Base-by-base conservation (phyloP, 176 grass and related monocot species). In the Carex littledalei region DNA sequence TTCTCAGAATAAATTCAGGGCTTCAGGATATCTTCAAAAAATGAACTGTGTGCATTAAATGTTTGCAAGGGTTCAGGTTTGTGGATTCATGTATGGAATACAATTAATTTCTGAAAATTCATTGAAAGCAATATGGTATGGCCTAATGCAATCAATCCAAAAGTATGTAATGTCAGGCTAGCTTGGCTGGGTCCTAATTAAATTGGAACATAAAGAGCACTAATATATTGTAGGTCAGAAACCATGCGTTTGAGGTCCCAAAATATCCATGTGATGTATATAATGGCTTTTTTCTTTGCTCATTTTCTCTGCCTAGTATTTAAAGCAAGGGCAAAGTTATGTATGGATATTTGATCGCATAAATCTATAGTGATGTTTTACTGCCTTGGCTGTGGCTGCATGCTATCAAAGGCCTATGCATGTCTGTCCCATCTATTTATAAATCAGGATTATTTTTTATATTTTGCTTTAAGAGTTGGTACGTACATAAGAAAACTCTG, bases 111-210 rank as follows among this genome's bases (percentile, higher is more conserved):
- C 81, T 83, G 60, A 67, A 53, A 83, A 54, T 55, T 52, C 41
- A 83, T 55, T 69, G 81, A 53, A 83, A 83, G 63, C 62, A 68
- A 22, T 49, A 67, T 53, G 24, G 81, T 50, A 83, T 83, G 61
- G 63, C 81, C 45, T 68, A 67, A 68, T 67, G 61, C 61, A 83
- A 31, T 65, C 63, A 83, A 83, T 67, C 52, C 81, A 82, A 31
- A 66, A 63, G 68, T 66, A 20, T 15, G 39, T 52, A 54, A 68
- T 12, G 16, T 83, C 58, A 29, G 58, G 16, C 78, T 81, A 55
- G 74, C 74, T 78, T 78, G 15, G 74, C 74, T 78, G 79, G 55
- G 34, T 81, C 58, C 79, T 61, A 31, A 45, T 81, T 64, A 49
- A 43, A 81, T 26, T 64, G 39, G 32, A 47, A 81, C 55, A 81